Conservation (phyloP, 2,329 filamentous ascomycete species). For the Leptosphaerulina australis region DNA sequence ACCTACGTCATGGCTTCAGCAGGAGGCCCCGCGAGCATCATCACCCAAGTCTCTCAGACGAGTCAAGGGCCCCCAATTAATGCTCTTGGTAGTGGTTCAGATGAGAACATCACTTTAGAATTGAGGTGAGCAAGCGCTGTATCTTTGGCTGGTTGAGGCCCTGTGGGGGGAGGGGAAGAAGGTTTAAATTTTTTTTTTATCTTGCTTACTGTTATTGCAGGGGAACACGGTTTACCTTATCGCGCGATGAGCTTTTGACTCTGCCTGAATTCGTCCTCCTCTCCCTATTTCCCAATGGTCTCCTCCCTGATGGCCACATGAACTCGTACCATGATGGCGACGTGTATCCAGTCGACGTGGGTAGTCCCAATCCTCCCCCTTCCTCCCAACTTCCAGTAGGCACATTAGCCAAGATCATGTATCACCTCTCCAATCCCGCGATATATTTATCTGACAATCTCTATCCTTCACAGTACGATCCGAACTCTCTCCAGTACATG, state of each 20-base stretch:
- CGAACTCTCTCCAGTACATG: constrained; percentile 96
- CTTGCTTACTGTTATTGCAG: constrained; percentile 57
- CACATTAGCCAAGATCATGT: constrained; percentile 49
- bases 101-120: constrained; percentile 95
- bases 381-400: constrained; percentile 38
- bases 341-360: constrained; percentile 95
- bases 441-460: constrained; percentile 63
- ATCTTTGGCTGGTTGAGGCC: no score
- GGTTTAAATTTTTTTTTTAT: no score
- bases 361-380: constrained; percentile 54
- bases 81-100: constrained; percentile 77
- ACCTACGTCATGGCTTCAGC: constrained; percentile 97
- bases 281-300: constrained; percentile 97
- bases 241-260: constrained; percentile 91
- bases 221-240: constrained; percentile 91
- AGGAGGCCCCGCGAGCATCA: constrained; percentile 96
- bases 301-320: constrained; percentile 95
- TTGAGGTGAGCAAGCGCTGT: constrained; percentile 79
- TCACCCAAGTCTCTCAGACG: constrained; percentile 93
- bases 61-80: constrained; percentile 81
- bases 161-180: no score
- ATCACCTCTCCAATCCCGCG: constrained; percentile 52
- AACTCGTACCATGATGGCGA: constrained; percentile 91
- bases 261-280: constrained; percentile 96
- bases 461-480: constrained; percentile 80